Base-by-base conservation (phyloP, 1,284 basidiomycete species). In the Apiotrichum gamsii region DNA sequence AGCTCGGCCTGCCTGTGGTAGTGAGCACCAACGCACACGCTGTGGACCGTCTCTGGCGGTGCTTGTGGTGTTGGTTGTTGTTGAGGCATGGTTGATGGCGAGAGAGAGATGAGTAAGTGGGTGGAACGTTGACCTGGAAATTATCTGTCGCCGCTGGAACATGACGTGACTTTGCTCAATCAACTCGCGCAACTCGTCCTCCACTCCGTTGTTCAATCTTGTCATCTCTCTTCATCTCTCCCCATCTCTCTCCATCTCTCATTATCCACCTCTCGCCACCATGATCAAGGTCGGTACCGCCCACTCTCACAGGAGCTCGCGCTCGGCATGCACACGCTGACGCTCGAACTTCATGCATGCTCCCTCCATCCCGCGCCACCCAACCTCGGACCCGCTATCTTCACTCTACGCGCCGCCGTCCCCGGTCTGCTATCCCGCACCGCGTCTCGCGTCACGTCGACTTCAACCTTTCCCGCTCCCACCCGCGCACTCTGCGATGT, bases 201-300 rank as follows among this genome's bases (percentile, higher is more conserved):
- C 29, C 32, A n/a, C 18, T 34, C 39, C 25, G 16, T 21, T 25
- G 20, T 19, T 31, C 14, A 31, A 19, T 20, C 15, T 25, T 19
- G 16, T 16, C 4, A 13, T 35, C 19, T 36, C 32, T 39, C 25
- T 4, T 29, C 25, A 6, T n/a, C 15, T 10, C 25, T 39, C 37
- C 10, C 21, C 24, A 8, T 30, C 18, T 29, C 38, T 19, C 16
- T 42, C 32, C 16, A 14, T 42, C 21, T 21, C 23, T 23, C 19
- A n/a, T n/a, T n/a, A n/a, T 37, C 33, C 15, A 36, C 33, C 28
- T 30, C 16, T 33, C 36, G 38, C 21, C 25, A 58, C 33, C 23
- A 77, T 77, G 76, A 72, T 77, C 64, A 77, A 77, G 72, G 76
- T 76, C 47, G 49, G 72, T 59, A 25, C n/a, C n/a, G n/a, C n/a